Percentiles rank a stretch among this genome's conserved stretches.
These are phyloP conservation scores for Microcyclospora tardicrescens DNA, from an alignment of 2,329 filamentous ascomycete genomes.

Conservation along the genomic window DNA sequence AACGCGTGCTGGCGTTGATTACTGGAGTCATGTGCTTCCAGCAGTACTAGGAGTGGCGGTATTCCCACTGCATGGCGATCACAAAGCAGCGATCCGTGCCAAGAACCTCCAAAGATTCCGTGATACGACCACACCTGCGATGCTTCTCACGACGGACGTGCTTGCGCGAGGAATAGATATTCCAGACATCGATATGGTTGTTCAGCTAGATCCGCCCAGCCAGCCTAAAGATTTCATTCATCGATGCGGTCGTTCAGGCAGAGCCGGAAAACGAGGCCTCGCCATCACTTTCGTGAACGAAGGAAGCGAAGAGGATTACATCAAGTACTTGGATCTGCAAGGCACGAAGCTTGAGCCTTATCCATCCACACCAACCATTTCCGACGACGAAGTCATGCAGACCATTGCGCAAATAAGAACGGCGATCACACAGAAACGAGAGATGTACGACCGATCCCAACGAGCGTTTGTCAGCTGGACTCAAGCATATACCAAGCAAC, in stretches of 20 bases:
- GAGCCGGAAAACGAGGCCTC: constrained; percentile 58
- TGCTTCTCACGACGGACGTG: constrained; percentile 86
- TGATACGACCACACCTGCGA: constrained; percentile 57
- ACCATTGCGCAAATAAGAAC: constrained; percentile 50
- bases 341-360: constrained; percentile 21
- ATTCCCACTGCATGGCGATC: constrained; percentile 81
- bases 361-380: constrained; percentile 35
- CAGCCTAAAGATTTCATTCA: constrained; percentile 77
- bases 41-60: constrained; percentile 56
- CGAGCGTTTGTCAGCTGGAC: constrained; percentile 90
- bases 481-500: constrained; percentile 79
- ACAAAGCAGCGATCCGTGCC: constrained; percentile 72
- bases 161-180: constrained; percentile 86
- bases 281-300: constrained; percentile 77
- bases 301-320: constrained; percentile 78
- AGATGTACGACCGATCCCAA: constrained; percentile 75
- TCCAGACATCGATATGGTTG: constrained; percentile 77
- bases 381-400: constrained; percentile 44
- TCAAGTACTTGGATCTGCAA: constrained; percentile 56
- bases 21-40: constrained; percentile 73
- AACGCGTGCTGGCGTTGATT: constrained; percentile 89
- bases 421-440: constrained; percentile 46
- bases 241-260: constrained; percentile 49
- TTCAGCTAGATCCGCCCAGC: constrained; percentile 73
- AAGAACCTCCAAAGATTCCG: constrained; percentile 78